Conservation (phyloP, 495 filamentous ascomycete genomes). For the Podospora appendiculata region DNA sequence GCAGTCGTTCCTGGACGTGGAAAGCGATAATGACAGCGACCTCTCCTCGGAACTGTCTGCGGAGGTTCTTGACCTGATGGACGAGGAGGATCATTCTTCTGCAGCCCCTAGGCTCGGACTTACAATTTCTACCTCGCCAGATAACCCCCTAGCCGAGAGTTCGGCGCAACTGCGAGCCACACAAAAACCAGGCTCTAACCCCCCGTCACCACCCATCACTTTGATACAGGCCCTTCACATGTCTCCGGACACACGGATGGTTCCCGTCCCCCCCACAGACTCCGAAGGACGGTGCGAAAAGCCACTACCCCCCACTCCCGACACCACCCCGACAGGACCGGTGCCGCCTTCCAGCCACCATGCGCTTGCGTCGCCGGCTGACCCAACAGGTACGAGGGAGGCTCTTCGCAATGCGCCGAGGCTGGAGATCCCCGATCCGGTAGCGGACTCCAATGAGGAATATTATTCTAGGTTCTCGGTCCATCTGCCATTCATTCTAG, state of each 20-base stretch:
- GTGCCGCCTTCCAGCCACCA: constrained; percentile 15
- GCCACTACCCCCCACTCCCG: constrained; percentile 45
- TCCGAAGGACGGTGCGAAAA: constrained; percentile 37
- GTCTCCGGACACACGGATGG: constrained; percentile 25
- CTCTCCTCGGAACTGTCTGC: constrained; percentile 75
- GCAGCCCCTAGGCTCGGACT: constrained; percentile 28
- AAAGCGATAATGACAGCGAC: constrained; percentile 64
- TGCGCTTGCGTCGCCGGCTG: constrained; percentile 20
- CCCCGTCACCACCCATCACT: constrained; percentile 75
- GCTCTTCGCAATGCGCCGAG: constrained; percentile 28
- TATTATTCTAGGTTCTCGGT: constrained; percentile 24
- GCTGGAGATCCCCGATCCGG: constrained; percentile 19
- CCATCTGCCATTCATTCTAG: constrained; percentile 87
- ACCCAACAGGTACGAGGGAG: constrained; percentile 31
- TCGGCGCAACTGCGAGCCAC: constrained; percentile 3
- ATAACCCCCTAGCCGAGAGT: constrained; percentile 51
- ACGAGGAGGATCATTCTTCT: constrained; percentile 30
- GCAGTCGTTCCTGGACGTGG: constrained; percentile 57
- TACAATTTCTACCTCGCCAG: constrained; percentile 43
- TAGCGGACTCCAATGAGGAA: constrained; percentile 3
- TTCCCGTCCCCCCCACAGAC: constrained; percentile 27
- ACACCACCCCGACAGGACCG: constrained; percentile 40
- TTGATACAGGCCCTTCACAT: constrained; percentile 52
- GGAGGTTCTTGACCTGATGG: constrained; percentile 47
- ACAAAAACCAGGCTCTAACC: constrained; percentile 31